phyloP scores from a whole-genome alignment of 2,329 filamentous ascomycete genomes.

The Cladosporium sp. region DNA sequence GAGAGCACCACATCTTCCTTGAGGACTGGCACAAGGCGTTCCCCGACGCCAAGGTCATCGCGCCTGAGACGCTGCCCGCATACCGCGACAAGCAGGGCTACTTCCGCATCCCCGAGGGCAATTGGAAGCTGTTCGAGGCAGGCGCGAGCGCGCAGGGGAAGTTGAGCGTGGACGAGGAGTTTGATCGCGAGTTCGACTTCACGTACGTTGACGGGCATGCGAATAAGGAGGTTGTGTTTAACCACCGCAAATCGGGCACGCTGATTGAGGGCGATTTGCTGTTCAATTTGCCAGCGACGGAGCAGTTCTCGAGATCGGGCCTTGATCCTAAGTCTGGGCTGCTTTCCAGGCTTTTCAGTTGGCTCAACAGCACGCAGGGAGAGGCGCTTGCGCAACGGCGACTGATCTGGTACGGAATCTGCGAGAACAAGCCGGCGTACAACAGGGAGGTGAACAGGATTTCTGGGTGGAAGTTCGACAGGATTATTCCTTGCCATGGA shows the following conservation, averaged over 20 bases:
- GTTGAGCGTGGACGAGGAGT: slow-evolving; percentile 61
- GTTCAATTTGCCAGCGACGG: slow-evolving; percentile 81
- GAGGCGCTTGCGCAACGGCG: slow-evolving; percentile 68
- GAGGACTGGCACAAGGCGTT: slow-evolving; percentile 76
- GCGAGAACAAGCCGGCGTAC: slow-evolving; percentile 60
- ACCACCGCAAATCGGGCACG: slow-evolving; percentile 70
- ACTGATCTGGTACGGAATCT: slow-evolving; percentile 71
- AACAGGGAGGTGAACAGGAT: slow-evolving; percentile 64
- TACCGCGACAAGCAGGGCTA: slow-evolving; percentile 55
- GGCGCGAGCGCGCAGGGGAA: slow-evolving; percentile 30
- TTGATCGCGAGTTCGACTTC: slow-evolving; percentile 76
- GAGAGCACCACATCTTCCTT: slow-evolving; percentile 93
- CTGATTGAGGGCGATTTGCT: slow-evolving; percentile 85
- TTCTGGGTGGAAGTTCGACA: slow-evolving; percentile 73
- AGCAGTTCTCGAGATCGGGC: slow-evolving; percentile 63
- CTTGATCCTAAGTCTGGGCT: slow-evolving; percentile 51
- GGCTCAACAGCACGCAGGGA: slow-evolving; percentile 56
- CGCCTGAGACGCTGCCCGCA: slow-evolving; percentile 73
- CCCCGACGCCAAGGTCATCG: slow-evolving; percentile 73
- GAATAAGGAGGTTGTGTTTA: slow-evolving; percentile 84
- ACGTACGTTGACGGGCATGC: slow-evolving; percentile 75
- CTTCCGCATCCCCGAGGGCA: slow-evolving; percentile 20
- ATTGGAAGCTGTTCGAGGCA: slow-evolving; percentile 49
- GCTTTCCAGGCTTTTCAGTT: slow-evolving; percentile 51
- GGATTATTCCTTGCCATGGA: slow-evolving; percentile 86